Percentiles rank a stretch among this genome's conserved stretches.
Evolutionary conservation across 2,329 filamentous ascomycete genomes (phyloP).

Genomic region (Chaetomiaceae sp.): DNA sequence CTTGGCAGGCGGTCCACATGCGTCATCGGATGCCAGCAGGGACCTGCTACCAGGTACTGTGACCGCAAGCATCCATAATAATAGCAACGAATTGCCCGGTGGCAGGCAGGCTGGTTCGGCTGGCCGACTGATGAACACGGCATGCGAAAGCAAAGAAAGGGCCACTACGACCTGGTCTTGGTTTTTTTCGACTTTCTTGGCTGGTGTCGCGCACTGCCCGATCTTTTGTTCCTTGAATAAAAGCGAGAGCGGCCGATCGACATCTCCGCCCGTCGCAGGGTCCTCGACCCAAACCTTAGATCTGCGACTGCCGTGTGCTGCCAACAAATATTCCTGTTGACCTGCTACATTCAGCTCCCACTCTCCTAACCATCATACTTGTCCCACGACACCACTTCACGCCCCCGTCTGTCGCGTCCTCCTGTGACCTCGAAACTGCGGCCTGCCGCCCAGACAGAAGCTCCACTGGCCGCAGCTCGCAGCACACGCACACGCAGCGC

Average conservation of each 20-base stretch:
- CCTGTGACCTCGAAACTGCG: not conserved
- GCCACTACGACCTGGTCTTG: not conserved
- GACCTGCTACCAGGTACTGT: not conserved
- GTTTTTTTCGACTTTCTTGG: too few relatives aligned
- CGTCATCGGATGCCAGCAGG: slow-evolving; percentile 11
- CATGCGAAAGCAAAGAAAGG: too few relatives aligned
- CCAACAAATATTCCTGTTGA: too few relatives aligned
- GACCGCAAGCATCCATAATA: not conserved
- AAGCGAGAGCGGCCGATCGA: not conserved
- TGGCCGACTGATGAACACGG: too few relatives aligned
- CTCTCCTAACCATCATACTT: too few relatives aligned
- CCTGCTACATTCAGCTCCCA: too few relatives aligned
- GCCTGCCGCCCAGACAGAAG: not conserved
- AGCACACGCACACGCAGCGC: not conserved
- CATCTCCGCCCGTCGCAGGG: slow-evolving; percentile 8
- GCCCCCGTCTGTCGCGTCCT: not conserved
- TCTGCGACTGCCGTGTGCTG: too few relatives aligned
- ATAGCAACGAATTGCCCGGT: too few relatives aligned
- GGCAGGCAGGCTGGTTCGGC: too few relatives aligned
- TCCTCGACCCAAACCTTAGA: not conserved
- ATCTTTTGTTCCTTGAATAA: not conserved
- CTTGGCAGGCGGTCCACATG: slow-evolving; percentile 1
- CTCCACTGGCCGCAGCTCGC: not conserved
- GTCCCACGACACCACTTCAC: too few relatives aligned
- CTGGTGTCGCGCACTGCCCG: too few relatives aligned